Percentiles rank a stretch among this genome's conserved stretches.
These are phyloP conservation scores for Coniferiporia sulphurascens DNA, from an alignment of 1,284 basidiomycete genomes.

Conservation along the genomic window DNA sequence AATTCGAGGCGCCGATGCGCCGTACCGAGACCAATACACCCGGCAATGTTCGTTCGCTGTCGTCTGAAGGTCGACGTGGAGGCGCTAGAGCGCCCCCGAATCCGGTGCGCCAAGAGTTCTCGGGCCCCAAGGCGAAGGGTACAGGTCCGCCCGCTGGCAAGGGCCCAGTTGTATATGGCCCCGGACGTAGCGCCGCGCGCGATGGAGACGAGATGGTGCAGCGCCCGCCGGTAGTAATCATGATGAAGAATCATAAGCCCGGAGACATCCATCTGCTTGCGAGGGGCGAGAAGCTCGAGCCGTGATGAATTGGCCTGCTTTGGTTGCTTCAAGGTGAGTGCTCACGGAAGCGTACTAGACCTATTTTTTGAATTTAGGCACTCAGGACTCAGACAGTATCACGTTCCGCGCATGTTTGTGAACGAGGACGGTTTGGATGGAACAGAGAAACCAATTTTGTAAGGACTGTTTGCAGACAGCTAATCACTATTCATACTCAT, in stretches of 20 bases:
- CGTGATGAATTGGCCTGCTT: slow-evolving; percentile 18
- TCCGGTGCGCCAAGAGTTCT: slow-evolving; percentile 4
- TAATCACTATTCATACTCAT: neutral
- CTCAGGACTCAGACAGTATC: neutral
- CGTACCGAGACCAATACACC: neutral
- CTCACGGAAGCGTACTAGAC: neutral
- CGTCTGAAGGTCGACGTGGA: slow-evolving; percentile 16
- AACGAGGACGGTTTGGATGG: slow-evolving; percentile 1
- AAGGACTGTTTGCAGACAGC: neutral
- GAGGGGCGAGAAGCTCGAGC: slow-evolving; percentile 74
- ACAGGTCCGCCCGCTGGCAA: neutral
- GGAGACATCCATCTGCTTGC: slow-evolving; percentile 72
- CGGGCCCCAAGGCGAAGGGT: neutral
- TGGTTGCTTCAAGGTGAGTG: neutral
- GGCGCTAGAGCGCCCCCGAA: neutral
- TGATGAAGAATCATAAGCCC: slow-evolving; percentile 58
- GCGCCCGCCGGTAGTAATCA: slow-evolving; percentile 63
- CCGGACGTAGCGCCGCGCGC: slow-evolving; percentile 18
- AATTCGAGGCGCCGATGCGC: slow-evolving; percentile 42
- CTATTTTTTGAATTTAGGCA: neutral
- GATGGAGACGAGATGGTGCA: slow-evolving; percentile 46
- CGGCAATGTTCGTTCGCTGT: slow-evolving; percentile 1
- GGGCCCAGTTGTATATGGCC: slow-evolving; percentile 24
- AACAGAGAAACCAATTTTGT: neutral
- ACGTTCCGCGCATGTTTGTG: slow-evolving; percentile 5